Conservation (phyloP, 2,329 filamentous ascomycete genomes). For the Biscogniauxia mediterranea region DNA sequence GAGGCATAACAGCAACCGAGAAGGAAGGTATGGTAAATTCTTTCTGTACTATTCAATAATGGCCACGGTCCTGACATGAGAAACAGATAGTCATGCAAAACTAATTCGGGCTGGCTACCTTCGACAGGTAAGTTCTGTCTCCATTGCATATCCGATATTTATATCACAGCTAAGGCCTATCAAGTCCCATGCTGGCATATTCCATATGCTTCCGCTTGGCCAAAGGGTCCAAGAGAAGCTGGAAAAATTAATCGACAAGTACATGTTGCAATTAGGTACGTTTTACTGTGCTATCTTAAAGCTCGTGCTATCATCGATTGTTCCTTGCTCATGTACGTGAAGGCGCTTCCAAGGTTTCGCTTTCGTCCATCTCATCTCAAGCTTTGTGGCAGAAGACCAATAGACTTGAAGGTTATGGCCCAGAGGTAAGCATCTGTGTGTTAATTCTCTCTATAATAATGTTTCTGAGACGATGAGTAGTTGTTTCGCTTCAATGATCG, state of each 20-base stretch:
- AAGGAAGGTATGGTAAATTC: constrained; percentile 47
- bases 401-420: constrained; percentile 67
- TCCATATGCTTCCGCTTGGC: constrained; percentile 87
- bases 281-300: constrained; percentile 7
- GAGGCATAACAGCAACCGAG: constrained; percentile 59
- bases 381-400: constrained; percentile 80
- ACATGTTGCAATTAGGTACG: constrained; percentile 75
- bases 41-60: background rate
- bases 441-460: background rate
- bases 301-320: background rate
- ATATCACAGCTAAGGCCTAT: background rate
- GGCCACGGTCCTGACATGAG: constrained; percentile 12
- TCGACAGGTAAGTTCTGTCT: constrained; percentile 55
- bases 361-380: constrained; percentile 85
- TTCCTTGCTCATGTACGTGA: constrained; percentile 11
- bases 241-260: constrained; percentile 78
- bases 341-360: constrained; percentile 52
- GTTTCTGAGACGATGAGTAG: constrained; percentile 43
- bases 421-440: constrained; percentile 60
- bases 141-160: background rate
- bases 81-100: constrained; percentile 62
- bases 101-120: constrained; percentile 71
- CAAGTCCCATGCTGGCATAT: constrained; percentile 79
- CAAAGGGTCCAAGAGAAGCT: constrained; percentile 86
- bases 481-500: constrained; percentile 80